Conservation (phyloP, 1,284 basidiomycete species). For the Ustilago cynodontis region DNA sequence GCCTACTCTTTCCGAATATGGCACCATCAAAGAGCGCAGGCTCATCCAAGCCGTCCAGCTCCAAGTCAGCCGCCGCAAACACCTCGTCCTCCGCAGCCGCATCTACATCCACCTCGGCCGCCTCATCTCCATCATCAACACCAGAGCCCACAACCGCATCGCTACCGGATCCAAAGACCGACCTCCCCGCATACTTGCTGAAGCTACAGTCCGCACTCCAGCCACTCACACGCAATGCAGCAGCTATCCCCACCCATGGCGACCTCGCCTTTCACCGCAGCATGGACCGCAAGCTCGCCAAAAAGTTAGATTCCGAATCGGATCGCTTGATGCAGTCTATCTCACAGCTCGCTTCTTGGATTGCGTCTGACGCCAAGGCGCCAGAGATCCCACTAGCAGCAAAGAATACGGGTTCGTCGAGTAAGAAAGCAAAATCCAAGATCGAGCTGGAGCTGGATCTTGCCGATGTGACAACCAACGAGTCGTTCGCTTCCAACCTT, state of each 20-base stretch:
- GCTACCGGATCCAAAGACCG: conserved; percentile 35
- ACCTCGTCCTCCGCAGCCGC: conserved; percentile 12
- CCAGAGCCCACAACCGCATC: conserved; percentile 5
- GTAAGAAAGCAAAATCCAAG: conserved; percentile 20
- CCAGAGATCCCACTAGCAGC: conserved; percentile 37
- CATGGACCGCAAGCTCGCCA: conserved; percentile 79
- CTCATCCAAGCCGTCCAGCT: conserved; percentile 21
- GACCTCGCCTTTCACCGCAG: conserved; percentile 88
- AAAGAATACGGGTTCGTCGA: neutral
- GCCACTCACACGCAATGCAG: conserved; percentile 59
- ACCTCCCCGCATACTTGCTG: conserved; percentile 44
- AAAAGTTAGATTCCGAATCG: conserved; percentile 77
- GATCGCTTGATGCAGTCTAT: conserved; percentile 72
- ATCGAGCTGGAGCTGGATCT: conserved; percentile 22
- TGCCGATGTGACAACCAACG: conserved; percentile 72
- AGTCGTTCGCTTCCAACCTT: conserved; percentile 81
- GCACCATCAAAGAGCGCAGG: conserved; percentile 2
- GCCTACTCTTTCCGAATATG: neutral
- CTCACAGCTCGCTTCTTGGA: conserved; percentile 47
- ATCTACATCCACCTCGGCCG: conserved; percentile 11
- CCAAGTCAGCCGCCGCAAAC: conserved; percentile 5
- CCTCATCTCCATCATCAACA: conserved; percentile 22
- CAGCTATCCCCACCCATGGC: conserved; percentile 70
- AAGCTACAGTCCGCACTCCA: conserved; percentile 53
- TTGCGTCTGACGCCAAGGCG: conserved; percentile 36